Conservation (phyloP, 306 rosid species). For the Cicer bijugum region DNA sequence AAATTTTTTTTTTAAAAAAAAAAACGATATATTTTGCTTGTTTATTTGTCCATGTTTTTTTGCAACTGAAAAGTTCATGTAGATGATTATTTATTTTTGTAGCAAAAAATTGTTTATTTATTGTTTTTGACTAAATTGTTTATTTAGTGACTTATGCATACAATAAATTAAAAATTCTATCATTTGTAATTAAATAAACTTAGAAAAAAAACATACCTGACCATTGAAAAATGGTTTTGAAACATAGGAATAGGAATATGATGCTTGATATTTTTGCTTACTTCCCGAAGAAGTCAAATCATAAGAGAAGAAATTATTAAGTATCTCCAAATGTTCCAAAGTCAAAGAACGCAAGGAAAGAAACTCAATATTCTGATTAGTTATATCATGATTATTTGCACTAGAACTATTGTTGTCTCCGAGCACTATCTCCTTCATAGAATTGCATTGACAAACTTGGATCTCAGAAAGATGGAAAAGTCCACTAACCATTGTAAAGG, state of each 20-base stretch:
- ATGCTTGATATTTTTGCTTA: neutral
- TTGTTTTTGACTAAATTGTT: neutral
- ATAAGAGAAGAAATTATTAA: neutral
- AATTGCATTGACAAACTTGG: conserved; percentile 1
- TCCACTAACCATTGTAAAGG: neutral
- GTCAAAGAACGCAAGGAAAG: neutral
- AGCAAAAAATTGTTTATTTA: no score
- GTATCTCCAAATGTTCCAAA: neutral
- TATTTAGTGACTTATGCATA: no score
- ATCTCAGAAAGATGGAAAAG: conserved; percentile 3
- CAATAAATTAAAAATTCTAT: neutral
- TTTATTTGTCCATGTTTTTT: no score
- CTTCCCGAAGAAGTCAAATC: neutral
- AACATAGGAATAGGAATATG: neutral
- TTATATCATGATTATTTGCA: neutral
- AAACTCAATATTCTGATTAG: neutral
- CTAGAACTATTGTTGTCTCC: neutral
- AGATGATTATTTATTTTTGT: no score
- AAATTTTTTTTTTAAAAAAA: no score
- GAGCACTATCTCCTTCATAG: neutral
- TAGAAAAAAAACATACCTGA: conserved; percentile 14
- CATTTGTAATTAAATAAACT: neutral
- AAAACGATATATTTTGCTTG: no score
- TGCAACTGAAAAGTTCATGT: no score
- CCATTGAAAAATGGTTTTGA: neutral